Base-by-base conservation (phyloP, 75 land plant species). In the Adiantum capillusveneris region DNA sequence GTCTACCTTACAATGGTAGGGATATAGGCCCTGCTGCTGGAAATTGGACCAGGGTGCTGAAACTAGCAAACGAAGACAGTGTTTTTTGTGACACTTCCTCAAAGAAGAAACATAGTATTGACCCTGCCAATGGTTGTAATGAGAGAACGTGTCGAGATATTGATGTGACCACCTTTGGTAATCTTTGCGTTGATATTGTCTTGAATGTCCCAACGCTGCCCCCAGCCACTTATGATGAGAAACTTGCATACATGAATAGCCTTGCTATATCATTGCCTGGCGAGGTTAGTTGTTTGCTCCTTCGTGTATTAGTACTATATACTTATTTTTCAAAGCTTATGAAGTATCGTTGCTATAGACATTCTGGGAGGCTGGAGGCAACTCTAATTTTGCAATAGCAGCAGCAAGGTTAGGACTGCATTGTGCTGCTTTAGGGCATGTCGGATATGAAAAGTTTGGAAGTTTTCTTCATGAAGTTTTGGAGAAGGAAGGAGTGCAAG, bases 301-400 rank as follows among this genome's bases (percentile, higher is more conserved):
- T n/a, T n/a, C n/a, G n/a, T n/a, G n/a, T n/a, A n/a, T n/a, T n/a
- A n/a, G n/a, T n/a, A n/a, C n/a, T n/a, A n/a, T n/a, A n/a, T n/a
- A n/a, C n/a, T n/a, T n/a, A n/a, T n/a, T n/a, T n/a, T n/a, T n/a
- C n/a, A n/a, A n/a, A n/a, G n/a, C n/a, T n/a, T n/a, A n/a, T n/a
- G n/a, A n/a, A 34, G 9, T 5, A 9, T 34, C 21, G 31, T 31
- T 31, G 24, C 53, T 22, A 14, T 60, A 84, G 87, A 74, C 67
- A 69, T 84, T 60, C 53, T 90, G 96, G 96, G 96, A 90, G 79
- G 96, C 87, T 62, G 96, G 96, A 61, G 96, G 96, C 2, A 90
- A 81, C 62, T 83, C 80, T 66, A 90, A 90, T 67, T 74, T 83
- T 65, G 80, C 85, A 12, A 90, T 90, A 22, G 91, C 96, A 46